These are phyloP conservation scores for Pythium plurisporium DNA, from an alignment of 352 stramenopile genomes.

Conservation along the genomic window DNA sequence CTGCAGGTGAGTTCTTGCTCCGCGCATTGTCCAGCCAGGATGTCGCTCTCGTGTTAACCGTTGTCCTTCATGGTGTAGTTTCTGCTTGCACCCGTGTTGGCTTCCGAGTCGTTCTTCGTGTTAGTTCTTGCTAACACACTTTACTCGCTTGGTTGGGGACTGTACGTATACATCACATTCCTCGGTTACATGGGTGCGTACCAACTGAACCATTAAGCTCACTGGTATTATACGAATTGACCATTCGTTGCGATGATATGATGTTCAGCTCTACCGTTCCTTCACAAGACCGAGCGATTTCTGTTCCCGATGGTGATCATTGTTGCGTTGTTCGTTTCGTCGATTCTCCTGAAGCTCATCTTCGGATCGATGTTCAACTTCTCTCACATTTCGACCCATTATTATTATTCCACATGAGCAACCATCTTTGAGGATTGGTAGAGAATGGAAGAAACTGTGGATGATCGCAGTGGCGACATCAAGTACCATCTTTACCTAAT, in stretches of 20 bases:
- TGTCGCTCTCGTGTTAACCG: too few species aligned
- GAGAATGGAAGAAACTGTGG: too few species aligned
- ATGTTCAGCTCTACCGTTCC: conserved; percentile 74
- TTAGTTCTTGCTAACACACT: conserved; percentile 92
- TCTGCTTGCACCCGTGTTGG: conserved; percentile 92
- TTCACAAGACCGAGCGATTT: conserved; percentile 89
- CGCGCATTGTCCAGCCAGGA: too few species aligned
- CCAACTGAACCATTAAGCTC: background rate
- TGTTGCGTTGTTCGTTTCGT: conserved; percentile 71
- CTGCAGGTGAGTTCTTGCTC: conserved; percentile 48
- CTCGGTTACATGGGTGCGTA: conserved; percentile 92
- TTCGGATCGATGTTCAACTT: conserved; percentile 71
- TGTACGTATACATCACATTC: conserved; percentile 99
- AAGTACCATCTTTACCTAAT: too few species aligned
- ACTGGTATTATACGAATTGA: background rate
- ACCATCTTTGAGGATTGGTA: background rate
- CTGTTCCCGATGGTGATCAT: conserved; percentile 80
- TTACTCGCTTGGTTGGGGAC: conserved; percentile 91
- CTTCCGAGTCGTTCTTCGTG: conserved; percentile 85
- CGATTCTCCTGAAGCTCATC: conserved; percentile 69
- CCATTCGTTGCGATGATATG: background rate
- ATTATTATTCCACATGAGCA: conserved; percentile 70
- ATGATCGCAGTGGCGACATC: too few species aligned
- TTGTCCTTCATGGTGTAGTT: conserved; percentile 71
- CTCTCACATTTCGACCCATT: conserved; percentile 60